A percentile compares a stretch with the other conserved stretches of the same genome.
phyloP scores from a whole-genome alignment of 2,329 filamentous ascomycete species.

The Grosmannia penicillata region DNA sequence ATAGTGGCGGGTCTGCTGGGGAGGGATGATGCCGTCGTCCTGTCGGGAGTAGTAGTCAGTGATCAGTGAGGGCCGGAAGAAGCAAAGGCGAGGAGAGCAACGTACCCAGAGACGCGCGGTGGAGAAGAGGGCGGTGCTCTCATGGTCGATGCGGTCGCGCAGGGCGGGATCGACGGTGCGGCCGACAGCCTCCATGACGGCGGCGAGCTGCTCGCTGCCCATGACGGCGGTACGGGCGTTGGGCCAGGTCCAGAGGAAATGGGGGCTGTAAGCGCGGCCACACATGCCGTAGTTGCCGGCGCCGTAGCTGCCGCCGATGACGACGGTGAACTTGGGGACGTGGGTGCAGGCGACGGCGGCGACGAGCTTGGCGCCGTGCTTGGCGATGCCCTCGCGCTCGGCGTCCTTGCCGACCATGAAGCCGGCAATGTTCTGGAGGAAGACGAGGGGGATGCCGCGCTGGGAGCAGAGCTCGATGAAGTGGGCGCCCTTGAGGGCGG shows the following conservation, averaged over 20 bases:
- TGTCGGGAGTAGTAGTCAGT: too few relatives aligned
- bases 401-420: constrained; percentile 97
- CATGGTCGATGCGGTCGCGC: constrained; percentile 70
- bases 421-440: constrained; percentile 91
- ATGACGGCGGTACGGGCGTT: constrained; percentile 94
- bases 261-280: constrained; percentile 79
- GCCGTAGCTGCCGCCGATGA: constrained; percentile 84
- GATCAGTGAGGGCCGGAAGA: background rate
- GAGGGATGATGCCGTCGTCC: constrained; percentile 69
- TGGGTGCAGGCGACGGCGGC: constrained; percentile 88
- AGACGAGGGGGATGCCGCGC: constrained; percentile 76
- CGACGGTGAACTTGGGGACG: constrained; percentile 92
- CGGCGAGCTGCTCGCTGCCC: constrained; percentile 81
- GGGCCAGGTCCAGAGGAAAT: constrained; percentile 94
- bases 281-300: constrained; percentile 99
- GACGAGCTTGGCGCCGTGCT: constrained; percentile 94
- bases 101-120: constrained; percentile 73
- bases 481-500: constrained; percentile 84
- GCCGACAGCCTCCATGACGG: constrained; percentile 91
- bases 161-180: constrained; percentile 67
- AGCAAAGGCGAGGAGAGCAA: background rate
- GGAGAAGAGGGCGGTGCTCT: constrained; percentile 81
- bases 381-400: constrained; percentile 89
- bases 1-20: constrained; percentile 58
- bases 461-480: constrained; percentile 93